A percentile compares a stretch with the other conserved stretches of the same genome.
Conservation (phyloP, 2,329 filamentous ascomycete species). For the Atkinsonella texensis region DNA sequence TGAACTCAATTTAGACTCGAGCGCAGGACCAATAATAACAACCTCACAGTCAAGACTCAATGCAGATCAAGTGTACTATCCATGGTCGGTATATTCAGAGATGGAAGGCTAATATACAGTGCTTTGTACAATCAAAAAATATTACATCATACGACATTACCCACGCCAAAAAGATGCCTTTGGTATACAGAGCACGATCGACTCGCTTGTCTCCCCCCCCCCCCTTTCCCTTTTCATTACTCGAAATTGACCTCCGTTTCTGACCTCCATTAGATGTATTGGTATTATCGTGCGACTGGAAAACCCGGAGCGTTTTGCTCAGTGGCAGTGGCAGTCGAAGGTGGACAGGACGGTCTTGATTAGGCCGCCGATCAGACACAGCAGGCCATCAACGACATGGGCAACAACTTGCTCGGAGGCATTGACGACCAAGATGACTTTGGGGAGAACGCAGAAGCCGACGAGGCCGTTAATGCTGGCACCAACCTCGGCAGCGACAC, state of each 20-base stretch:
- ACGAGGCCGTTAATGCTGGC: slow-evolving; percentile 17
- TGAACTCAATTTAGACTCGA: too few species aligned
- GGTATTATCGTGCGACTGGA: neutral
- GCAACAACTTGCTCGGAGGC: slow-evolving; percentile 14
- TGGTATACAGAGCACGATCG: slow-evolving; percentile 2
- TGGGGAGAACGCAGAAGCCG: slow-evolving; percentile 21
- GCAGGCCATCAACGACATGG: slow-evolving; percentile 17
- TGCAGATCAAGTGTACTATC: neutral
- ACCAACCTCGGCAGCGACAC: slow-evolving; percentile 14
- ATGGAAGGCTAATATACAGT: neutral
- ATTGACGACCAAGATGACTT: slow-evolving; percentile 17
- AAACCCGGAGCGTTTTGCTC: neutral
- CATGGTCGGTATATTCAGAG: neutral
- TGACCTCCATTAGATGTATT: neutral
- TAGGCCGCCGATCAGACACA: slow-evolving; percentile 22
- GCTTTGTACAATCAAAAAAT: neutral
- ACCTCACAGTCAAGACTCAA: neutral
- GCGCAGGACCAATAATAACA: too few species aligned
- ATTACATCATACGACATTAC: slow-evolving; percentile 8
- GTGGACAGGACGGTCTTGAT: slow-evolving; percentile 16
- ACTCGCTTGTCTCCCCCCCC: too few species aligned
- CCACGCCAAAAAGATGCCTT: slow-evolving; percentile 2
- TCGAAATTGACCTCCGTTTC: neutral
- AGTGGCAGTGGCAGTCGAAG: slow-evolving; percentile 23
- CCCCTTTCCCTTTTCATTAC: neutral